Evolutionary conservation across 176 grass and related monocot species (phyloP).

Genomic region (Cenchrus fungigraminus): DNA sequence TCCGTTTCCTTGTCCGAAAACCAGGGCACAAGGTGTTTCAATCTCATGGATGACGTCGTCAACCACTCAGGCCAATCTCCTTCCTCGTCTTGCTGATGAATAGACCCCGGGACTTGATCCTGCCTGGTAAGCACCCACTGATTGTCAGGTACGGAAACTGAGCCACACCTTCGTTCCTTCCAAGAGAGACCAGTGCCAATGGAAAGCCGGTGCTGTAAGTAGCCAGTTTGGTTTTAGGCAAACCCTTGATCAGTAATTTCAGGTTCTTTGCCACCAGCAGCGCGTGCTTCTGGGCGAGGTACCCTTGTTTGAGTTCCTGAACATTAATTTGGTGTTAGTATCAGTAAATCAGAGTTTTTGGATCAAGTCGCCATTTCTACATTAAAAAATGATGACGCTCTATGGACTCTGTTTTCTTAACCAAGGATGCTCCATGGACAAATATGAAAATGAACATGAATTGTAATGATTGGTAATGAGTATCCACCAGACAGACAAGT

Average conservation of each 20-base stretch:
- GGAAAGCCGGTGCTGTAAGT: constrained; percentile 43
- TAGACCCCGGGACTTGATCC: constrained; percentile 59
- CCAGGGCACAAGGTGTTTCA: not conserved
- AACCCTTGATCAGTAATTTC: constrained; percentile 51
- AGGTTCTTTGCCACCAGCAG: constrained; percentile 62
- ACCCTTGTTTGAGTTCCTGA: constrained; percentile 74
- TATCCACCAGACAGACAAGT: not conserved
- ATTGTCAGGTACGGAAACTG: constrained; percentile 56
- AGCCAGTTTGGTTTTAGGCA: constrained; percentile 39
- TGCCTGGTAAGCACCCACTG: constrained; percentile 54
- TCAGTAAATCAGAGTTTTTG: not conserved
- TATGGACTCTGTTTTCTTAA: not conserved
- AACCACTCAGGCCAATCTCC: constrained; percentile 51
- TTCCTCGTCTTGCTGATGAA: constrained; percentile 62
- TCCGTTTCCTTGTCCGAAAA: not conserved
- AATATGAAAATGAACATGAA: not conserved
- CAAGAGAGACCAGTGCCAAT: constrained; percentile 58
- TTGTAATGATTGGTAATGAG: not conserved
- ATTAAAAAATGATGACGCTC: not conserved
- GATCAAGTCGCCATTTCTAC: not conserved
- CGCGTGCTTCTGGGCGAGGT: constrained; percentile 60
- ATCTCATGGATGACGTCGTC: not conserved
- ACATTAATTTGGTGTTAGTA: not conserved
- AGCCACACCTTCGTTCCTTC: constrained; percentile 61
- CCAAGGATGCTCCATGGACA: not conserved